Percentiles rank a stretch among this genome's conserved stretches.
Evolutionary conservation across 225 moss, liverwort and hornwort genomes (phyloP).

Genomic region (Pseudoscleropodium purum): DNA sequence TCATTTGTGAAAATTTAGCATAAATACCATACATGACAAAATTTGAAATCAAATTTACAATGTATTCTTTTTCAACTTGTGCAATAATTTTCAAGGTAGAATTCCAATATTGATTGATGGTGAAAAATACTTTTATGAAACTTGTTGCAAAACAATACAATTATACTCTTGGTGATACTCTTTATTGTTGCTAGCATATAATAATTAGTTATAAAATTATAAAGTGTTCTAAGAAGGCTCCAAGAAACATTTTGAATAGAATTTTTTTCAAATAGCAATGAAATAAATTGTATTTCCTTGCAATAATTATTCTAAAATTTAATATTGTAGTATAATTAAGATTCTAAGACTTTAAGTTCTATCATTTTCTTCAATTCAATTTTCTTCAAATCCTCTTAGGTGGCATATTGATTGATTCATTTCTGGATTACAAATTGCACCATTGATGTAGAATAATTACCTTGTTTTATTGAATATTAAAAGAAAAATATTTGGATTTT

Average conservation of each 20-base stretch:
- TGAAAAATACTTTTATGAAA: not conserved
- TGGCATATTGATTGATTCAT: not conserved
- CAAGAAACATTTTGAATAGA: not conserved
- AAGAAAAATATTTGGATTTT: too few species aligned
- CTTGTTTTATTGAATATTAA: not conserved
- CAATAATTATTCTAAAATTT: not conserved
- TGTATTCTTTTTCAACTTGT: not conserved
- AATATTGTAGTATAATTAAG: not conserved
- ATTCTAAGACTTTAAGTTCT: not conserved
- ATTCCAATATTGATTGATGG: not conserved
- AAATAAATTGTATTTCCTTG: not conserved
- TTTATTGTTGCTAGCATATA: too few species aligned
- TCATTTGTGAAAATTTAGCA: not conserved
- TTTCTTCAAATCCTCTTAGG: rapidly evolving
- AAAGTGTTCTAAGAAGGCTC: not conserved
- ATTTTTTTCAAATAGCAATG: not conserved
- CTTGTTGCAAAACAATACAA: not conserved
- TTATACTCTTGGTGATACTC: too few species aligned
- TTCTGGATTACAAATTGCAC: rapidly evolving
- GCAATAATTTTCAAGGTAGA: not conserved
- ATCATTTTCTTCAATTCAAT: not conserved
- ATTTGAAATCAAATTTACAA: not conserved
- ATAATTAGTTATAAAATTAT: not conserved
- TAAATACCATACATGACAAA: not conserved
- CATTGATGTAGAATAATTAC: too few species aligned